Base-by-base conservation (phyloP, 768 basidiomycete species). In the Macrocybe gigantea region DNA sequence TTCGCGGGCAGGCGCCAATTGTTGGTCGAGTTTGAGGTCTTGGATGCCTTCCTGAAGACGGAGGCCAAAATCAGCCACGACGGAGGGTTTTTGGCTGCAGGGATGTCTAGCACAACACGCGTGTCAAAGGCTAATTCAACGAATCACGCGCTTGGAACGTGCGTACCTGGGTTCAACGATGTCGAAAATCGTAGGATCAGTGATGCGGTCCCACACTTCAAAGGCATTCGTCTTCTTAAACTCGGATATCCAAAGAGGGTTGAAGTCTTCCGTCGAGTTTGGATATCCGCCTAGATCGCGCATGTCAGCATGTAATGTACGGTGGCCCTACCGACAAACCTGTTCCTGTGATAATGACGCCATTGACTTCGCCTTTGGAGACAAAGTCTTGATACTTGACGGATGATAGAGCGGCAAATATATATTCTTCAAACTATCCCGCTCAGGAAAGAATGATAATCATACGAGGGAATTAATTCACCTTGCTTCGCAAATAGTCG, bases 111-210 rank as follows among this genome's bases (percentile, higher is more conserved):
- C 44, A 31, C 38, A 11, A 22, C 40, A 15, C 32, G 29, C 36
- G 8, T 32, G 38, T 37, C 45, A 35, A 49, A 49, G 36, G 43
- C 37, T 34, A 33, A 15, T 36, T 8, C 31, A 30, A 33, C 8
- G 22, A 14, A 13, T 22, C 34, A 38, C 15, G 30, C n/a, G 39
- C 29, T 13, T 8, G 5, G n/a, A 13, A 34, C 46, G 41, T 44
- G 61, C 71, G 29, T 51, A 93, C 92, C 89, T 75, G 33, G 95
- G 89, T 63, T 99, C 96, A 46, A 95, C 79, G 41, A 98, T 89
- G 61, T 99, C 96, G 60, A 99, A 99, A 8, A 98, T 67, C 52
- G 92, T 71, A 1, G 92, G 87, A 64, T 99, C 96, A 1, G 96
- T 98, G 36, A 83, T 79, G 39, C 79, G 72, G 43, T 97, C 82